Base-by-base conservation (phyloP, 345 rosid genomes). In the Clausena lansium region DNA sequence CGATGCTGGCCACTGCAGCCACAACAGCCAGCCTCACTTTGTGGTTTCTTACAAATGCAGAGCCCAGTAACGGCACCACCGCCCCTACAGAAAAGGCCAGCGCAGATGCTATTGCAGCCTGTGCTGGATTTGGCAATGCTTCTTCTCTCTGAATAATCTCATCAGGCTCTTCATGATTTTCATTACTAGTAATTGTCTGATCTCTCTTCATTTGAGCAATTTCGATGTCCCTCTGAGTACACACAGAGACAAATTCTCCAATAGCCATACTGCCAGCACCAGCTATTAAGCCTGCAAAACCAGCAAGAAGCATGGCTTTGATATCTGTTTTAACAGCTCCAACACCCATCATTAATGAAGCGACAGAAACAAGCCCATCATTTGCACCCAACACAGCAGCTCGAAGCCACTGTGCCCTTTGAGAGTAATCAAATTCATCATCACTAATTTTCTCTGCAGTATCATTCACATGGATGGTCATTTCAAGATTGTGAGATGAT, bases 181-280 rank as follows among this genome's bases (percentile, higher is more conserved):
- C 55, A 3, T 80, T 60, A 50, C 1, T 24, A 7, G n/a, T 1
- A 17, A 52, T 52, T 15, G 6, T 45, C 50, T 58, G 36, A 7
- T 82, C 85, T 78, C 96, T 87, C 65, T 88, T 81, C 55, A 82
- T 82, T 68, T 92, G 94, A 10, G 97, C 86, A 39, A 82, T 11
- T 78, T 91, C 92, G 22, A 87, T 84, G 80, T 93, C 97, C 13
- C 83, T 84, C 50, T 93, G 97, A 4, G 97, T 83, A 81, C 87
- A 90, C 25, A 91, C 98, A 4, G 98, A 93, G 27, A 93, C 97
- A 33, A 89, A 88, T 85, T 93, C 97, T 63, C 98, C 98, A 1
- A 89, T 90, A 20, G 93, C 98, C 98, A 93, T 93, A 82, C 97
- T 89, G 38, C 92, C 88, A 7, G 97, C 97, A 11, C 95, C 97